Conservation (phyloP, 2,329 filamentous ascomycete genomes). For the Didymella keratinophila region DNA sequence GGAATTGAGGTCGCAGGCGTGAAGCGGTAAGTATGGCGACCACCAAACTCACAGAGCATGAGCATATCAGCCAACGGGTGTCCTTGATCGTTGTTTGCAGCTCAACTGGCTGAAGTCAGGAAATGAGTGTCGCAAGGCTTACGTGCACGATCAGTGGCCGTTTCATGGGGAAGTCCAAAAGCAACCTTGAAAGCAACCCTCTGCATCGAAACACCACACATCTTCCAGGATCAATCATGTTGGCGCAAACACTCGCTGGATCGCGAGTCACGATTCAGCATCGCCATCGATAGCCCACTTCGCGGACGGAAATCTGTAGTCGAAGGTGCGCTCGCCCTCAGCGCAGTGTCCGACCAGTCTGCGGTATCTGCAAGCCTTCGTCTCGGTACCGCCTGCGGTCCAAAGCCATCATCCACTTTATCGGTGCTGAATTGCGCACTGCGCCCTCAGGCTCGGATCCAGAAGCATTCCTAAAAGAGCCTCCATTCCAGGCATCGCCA, state of each 20-base stretch:
- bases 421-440: constrained; percentile 1
- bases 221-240: neutral
- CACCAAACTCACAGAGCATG: neutral
- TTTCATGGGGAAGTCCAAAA: neutral
- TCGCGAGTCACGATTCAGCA: neutral
- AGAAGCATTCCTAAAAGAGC: neutral
- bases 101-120: neutral
- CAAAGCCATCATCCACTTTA: constrained; percentile 12
- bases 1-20: neutral
- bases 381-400: constrained; percentile 9
- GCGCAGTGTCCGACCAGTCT: neutral
- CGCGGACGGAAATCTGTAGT: neutral
- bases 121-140: neutral
- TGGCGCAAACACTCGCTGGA: neutral
- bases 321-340: neutral
- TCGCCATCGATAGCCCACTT: neutral
- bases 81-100: neutral
- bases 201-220: neutral
- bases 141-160: neutral
- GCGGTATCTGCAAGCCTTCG: neutral
- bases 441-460: neutral
- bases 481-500: neutral
- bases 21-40: neutral
- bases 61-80: neutral
- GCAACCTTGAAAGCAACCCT: neutral